Evolutionary conservation across 441 rosid species (phyloP).

Genomic region (Croton laevigatus): DNA sequence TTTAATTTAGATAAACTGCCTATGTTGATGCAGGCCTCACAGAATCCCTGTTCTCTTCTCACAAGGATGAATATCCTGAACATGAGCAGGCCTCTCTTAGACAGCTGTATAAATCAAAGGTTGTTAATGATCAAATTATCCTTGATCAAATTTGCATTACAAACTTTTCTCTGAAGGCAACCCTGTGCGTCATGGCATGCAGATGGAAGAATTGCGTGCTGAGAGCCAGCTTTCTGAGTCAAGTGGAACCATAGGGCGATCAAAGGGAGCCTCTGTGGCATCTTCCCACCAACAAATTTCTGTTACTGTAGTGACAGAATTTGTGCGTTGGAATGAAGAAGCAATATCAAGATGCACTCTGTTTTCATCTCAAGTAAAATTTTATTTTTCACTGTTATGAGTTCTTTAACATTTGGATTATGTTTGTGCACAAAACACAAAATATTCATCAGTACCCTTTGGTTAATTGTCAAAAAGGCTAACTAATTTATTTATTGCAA

Average conservation of each 20-base stretch:
- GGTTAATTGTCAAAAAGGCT: background rate
- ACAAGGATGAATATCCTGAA: constrained; percentile 97
- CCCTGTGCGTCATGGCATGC: constrained; percentile 30
- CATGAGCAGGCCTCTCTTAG: constrained; percentile 90
- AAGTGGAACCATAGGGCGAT: constrained; percentile 88
- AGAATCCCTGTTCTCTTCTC: constrained; percentile 91
- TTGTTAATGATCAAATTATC: constrained; percentile 28
- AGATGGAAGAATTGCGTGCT: constrained; percentile 92
- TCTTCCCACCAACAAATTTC: constrained; percentile 90
- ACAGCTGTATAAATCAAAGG: constrained; percentile 93
- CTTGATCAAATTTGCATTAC: constrained; percentile 16
- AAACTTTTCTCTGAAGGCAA: constrained; percentile 19
- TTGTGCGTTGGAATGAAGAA: constrained; percentile 98
- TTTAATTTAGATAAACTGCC: constrained; percentile 5
- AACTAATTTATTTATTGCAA: background rate
- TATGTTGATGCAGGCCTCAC: constrained; percentile 71
- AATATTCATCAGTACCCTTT: background rate
- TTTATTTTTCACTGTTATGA: constrained; percentile 7
- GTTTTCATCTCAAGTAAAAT: constrained; percentile 82
- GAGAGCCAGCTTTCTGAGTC: constrained; percentile 77
- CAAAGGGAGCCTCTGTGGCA: constrained; percentile 85
- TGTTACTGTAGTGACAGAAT: constrained; percentile 95
- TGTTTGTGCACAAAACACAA: background rate
- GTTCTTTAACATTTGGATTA: background rate
- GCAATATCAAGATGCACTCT: constrained; percentile 91